phyloP scores from a whole-genome alignment of 2,329 filamentous ascomycete genomes.

The Monosporascus sp. region DNA sequence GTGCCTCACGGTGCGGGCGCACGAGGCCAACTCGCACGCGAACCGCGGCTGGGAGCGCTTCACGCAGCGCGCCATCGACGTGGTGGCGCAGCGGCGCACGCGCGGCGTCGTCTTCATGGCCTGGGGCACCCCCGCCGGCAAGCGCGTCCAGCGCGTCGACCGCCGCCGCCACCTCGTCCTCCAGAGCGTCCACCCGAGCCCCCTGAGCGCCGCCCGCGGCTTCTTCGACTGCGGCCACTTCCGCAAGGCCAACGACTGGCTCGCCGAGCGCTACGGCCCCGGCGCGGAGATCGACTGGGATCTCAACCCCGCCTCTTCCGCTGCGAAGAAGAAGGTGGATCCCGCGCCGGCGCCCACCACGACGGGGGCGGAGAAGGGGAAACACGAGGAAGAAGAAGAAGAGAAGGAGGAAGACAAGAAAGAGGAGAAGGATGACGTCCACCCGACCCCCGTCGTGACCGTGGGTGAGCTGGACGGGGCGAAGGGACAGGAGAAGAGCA shows the following conservation, averaged over 20 bases:
- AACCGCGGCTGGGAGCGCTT: constrained; percentile 89
- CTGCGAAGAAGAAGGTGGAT: constrained; percentile 17
- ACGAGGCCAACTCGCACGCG: constrained; percentile 80
- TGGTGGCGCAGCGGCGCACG: constrained; percentile 70
- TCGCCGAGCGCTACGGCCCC: constrained; percentile 71
- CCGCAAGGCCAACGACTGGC: constrained; percentile 77
- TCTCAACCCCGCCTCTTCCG: constrained; percentile 32
- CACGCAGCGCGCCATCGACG: constrained; percentile 86
- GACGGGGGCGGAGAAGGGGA: constrained; percentile 11
- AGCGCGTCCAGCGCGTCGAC: constrained; percentile 71
- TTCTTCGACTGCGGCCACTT: constrained; percentile 85
- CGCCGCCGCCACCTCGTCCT: constrained; percentile 72
- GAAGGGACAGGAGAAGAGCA: constrained; percentile 21
- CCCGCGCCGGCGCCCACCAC: no score
- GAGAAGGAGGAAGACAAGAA: constrained; percentile 11
- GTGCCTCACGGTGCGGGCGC: constrained; percentile 85
- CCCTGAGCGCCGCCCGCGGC: constrained; percentile 76
- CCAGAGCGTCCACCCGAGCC: constrained; percentile 85
- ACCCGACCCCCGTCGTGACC: constrained; percentile 15
- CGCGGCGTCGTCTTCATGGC: constrained; percentile 90
- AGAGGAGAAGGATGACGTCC: constrained; percentile 5
- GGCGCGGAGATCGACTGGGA: constrained; percentile 84
- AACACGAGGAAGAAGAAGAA: constrained; percentile 10
- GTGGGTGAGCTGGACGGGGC: constrained; percentile 19
- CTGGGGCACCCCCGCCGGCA: constrained; percentile 83